Evolutionary conservation across 495 filamentous ascomycete genomes (phyloP).

Genomic region (Cetradonia linearis): DNA sequence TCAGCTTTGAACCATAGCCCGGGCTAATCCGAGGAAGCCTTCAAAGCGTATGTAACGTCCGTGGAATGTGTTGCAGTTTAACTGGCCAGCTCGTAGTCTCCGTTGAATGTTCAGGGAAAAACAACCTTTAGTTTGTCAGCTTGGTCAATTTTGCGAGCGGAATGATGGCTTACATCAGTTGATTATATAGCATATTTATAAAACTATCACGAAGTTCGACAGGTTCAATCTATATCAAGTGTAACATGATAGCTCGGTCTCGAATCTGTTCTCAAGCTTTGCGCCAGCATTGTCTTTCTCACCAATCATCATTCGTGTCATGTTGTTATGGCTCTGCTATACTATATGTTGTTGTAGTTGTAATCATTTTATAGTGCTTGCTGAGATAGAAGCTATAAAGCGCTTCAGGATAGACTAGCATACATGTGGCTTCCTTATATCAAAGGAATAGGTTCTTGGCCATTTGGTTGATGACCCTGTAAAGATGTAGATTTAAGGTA

Average conservation of each 20-base stretch:
- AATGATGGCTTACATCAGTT: not conserved
- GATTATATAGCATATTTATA: not conserved
- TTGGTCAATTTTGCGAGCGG: not conserved
- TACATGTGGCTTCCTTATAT: too few relatives aligned
- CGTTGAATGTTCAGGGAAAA: not conserved
- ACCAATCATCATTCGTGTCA: not conserved
- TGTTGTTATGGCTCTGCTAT: not conserved
- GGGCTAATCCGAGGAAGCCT: not conserved
- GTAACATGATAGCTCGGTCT: not conserved
- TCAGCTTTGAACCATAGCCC: too few relatives aligned
- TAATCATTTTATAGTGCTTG: too few relatives aligned
- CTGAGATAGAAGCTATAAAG: too few relatives aligned
- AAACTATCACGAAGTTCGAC: not conserved
- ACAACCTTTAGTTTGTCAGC: not conserved
- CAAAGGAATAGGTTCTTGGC: too few relatives aligned
- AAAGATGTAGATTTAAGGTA: too few relatives aligned
- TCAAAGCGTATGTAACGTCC: not conserved
- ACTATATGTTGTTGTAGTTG: not conserved
- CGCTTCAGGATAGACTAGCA: too few relatives aligned
- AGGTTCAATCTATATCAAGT: not conserved
- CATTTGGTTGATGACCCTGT: too few relatives aligned
- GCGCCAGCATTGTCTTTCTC: not conserved
- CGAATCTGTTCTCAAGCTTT: not conserved
- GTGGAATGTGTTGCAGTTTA: not conserved
- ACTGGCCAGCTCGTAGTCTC: not conserved